phyloP scores from a whole-genome alignment of 345 rosid genomes.

The Eucalyptus virginea region DNA sequence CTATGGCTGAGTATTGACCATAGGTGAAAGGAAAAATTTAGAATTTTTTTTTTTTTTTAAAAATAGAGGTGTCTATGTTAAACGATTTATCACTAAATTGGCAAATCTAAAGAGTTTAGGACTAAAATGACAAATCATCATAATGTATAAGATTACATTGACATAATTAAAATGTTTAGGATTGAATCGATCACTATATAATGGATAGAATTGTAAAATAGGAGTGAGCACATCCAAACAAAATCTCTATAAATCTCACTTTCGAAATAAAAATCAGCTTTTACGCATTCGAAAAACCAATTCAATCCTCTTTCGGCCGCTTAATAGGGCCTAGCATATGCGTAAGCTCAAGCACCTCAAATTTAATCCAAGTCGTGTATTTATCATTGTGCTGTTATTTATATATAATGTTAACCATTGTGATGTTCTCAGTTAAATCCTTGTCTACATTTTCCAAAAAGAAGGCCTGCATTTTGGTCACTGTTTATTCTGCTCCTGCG shows the following conservation, averaged over 20 bases:
- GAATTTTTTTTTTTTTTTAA: too few relatives aligned
- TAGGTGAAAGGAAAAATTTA: too few relatives aligned
- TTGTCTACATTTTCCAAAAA: neutral
- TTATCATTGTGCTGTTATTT: neutral
- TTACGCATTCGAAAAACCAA: neutral
- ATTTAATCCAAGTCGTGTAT: neutral
- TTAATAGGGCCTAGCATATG: neutral
- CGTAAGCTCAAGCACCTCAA: neutral
- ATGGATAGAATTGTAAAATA: too few relatives aligned
- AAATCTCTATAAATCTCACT: too few relatives aligned
- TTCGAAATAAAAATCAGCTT: neutral
- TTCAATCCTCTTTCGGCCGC: neutral
- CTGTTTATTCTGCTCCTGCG: neutral
- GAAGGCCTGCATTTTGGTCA: neutral
- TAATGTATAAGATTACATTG: too few relatives aligned
- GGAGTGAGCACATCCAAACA: too few relatives aligned
- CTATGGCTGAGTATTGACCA: too few relatives aligned
- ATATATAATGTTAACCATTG: neutral
- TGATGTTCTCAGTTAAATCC: neutral
- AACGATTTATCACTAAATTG: neutral
- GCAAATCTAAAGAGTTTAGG: too few relatives aligned
- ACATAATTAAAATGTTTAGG: too few relatives aligned
- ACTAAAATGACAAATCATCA: too few relatives aligned
- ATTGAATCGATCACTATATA: fast-evolving
- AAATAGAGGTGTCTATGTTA: too few relatives aligned